Evolutionary conservation across 345 rosid genomes (phyloP).

Genomic region (Murraya paniculata): DNA sequence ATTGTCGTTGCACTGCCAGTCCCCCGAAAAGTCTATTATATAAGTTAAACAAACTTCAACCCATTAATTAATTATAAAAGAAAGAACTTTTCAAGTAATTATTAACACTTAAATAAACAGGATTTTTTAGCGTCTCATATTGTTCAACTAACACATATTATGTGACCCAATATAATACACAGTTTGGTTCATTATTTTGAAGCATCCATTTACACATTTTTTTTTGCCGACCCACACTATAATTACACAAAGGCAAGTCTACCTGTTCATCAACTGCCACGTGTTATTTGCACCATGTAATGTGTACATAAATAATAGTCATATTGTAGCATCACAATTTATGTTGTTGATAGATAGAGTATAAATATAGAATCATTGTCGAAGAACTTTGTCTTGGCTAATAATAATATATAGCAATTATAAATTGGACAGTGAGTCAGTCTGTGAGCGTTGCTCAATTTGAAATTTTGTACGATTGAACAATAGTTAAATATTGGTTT

Average conservation of each 20-base stretch:
- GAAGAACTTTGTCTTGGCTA: background rate
- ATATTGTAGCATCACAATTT: too few species aligned
- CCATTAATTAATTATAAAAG: background rate
- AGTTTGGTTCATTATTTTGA: background rate
- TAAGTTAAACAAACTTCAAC: slow-evolving; percentile 27
- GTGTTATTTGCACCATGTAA: background rate
- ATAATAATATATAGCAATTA: too few species aligned
- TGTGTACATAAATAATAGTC: background rate
- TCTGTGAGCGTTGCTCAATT: background rate
- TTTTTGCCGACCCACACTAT: slow-evolving; percentile 15
- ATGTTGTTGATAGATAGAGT: background rate
- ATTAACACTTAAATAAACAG: background rate
- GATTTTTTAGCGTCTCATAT: background rate
- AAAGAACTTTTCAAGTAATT: background rate
- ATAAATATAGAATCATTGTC: slow-evolving; percentile 14
- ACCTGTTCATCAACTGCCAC: background rate
- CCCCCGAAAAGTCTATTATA: background rate
- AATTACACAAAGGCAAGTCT: background rate
- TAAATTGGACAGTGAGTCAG: background rate
- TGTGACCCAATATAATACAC: background rate
- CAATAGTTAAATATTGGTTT: background rate
- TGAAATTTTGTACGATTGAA: background rate
- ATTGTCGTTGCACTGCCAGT: slow-evolving; percentile 25
- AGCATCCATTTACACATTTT: background rate
- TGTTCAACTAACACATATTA: slow-evolving; percentile 28